These are phyloP conservation scores for Platanthera guangdongensis DNA, from an alignment of 106 monocot genomes.

Conservation along the genomic window DNA sequence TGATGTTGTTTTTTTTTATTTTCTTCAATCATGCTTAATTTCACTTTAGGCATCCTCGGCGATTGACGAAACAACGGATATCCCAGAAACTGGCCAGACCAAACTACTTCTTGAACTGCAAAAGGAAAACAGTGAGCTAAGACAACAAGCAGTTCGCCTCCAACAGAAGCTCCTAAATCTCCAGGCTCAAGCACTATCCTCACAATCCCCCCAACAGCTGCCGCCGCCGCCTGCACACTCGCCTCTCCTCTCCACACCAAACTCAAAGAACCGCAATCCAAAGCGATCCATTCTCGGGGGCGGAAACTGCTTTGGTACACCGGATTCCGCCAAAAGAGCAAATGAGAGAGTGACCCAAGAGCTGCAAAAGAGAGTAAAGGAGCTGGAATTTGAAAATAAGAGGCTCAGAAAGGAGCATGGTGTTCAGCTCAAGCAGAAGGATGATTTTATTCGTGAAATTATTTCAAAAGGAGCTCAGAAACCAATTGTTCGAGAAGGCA, in stretches of 20 bases:
- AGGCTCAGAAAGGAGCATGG: conserved; percentile 55
- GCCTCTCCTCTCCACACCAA: conserved; percentile 17
- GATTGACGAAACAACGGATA: conserved; percentile 34
- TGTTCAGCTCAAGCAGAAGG: conserved; percentile 57
- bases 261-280: conserved; percentile 24
- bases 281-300: conserved; percentile 53
- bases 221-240: conserved; percentile 11
- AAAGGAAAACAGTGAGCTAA: conserved; percentile 76
- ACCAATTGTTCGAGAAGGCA: not conserved
- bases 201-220: conserved; percentile 22
- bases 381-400: conserved; percentile 47
- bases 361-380: conserved; percentile 30
- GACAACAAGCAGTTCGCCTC: conserved; percentile 52
- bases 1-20: no score
- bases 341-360: conserved; percentile 15
- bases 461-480: conserved; percentile 24
- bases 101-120: conserved; percentile 75
- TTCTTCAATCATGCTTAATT: not conserved
- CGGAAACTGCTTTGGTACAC: conserved; percentile 66
- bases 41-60: conserved; percentile 30
- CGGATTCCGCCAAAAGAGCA: conserved; percentile 33
- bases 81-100: conserved; percentile 48
- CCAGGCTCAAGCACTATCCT: conserved; percentile 58
- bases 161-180: conserved; percentile 71
- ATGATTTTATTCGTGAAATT: conserved; percentile 47